phyloP scores from a whole-genome alignment of 495 filamentous ascomycete genomes.

The Penicillium coffeae region DNA sequence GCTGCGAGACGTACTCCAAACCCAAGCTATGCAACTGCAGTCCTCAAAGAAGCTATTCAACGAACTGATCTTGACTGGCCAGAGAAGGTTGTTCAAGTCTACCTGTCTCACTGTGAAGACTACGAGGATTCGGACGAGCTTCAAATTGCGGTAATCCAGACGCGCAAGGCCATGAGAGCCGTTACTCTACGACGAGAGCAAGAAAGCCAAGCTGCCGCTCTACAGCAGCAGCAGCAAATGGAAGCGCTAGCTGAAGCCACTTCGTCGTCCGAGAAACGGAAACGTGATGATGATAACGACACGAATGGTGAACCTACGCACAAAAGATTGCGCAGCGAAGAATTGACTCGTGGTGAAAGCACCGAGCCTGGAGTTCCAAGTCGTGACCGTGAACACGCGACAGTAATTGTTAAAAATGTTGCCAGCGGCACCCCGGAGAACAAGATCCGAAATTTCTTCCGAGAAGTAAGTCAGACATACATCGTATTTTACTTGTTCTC shows the following conservation, averaged over 20 bases:
- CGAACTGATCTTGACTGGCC: constrained; percentile 80
- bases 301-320: constrained; percentile 36
- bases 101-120: constrained; percentile 79
- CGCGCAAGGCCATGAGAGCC: constrained; percentile 59
- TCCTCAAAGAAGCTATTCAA: constrained; percentile 69
- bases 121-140: constrained; percentile 74
- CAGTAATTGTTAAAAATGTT: constrained; percentile 73
- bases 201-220: constrained; percentile 57
- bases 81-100: constrained; percentile 80
- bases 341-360: constrained; percentile 23
- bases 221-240: constrained; percentile 30
- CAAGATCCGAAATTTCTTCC: constrained; percentile 81
- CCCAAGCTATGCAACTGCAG: constrained; percentile 64
- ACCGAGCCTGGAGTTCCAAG: constrained; percentile 46
- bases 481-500: not conserved
- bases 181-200: constrained; percentile 62
- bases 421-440: constrained; percentile 64
- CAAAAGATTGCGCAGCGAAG: constrained; percentile 59
- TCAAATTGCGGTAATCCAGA: constrained; percentile 63
- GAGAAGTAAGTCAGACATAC: constrained; percentile 53
- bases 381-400: constrained; percentile 86
- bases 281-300: constrained; percentile 58
- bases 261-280: constrained; percentile 58
- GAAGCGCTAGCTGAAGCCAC: constrained; percentile 18
- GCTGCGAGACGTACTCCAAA: constrained; percentile 44